Conservation (phyloP, 306 rosid species). For the Quercus alba region DNA sequence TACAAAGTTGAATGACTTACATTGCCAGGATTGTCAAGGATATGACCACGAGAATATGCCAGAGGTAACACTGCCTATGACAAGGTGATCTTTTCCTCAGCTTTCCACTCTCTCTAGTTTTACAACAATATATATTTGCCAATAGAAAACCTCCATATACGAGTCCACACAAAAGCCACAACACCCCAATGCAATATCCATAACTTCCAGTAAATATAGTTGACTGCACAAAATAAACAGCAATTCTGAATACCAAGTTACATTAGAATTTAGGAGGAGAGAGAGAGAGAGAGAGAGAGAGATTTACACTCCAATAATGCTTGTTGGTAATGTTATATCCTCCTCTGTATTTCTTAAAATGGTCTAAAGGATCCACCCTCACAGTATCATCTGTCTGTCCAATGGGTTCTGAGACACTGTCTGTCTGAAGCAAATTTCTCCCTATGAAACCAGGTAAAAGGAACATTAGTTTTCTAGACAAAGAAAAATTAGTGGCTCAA, state of each 20-base stretch:
- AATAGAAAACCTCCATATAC: constrained; percentile 34
- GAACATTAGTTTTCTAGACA: background rate
- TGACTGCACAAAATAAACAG: constrained; percentile 44
- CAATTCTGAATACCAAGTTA: background rate
- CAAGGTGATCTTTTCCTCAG: constrained; percentile 12
- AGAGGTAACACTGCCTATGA: constrained; percentile 27
- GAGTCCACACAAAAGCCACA: constrained; percentile 70
- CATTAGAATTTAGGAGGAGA: background rate
- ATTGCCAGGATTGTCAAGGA: constrained; percentile 43
- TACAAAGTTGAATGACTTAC: constrained; percentile 38
- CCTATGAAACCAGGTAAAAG: constrained; percentile 1
- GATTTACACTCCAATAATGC: constrained; percentile 79
- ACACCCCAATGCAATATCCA: constrained; percentile 64
- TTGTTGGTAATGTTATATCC: constrained; percentile 62
- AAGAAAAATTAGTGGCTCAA: background rate
- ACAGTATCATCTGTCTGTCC: constrained; percentile 31
- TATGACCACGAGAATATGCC: constrained; percentile 35
- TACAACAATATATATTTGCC: constrained; percentile 28
- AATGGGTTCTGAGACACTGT: constrained; percentile 25
- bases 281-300: constrained; percentile 15
- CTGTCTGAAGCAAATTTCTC: constrained; percentile 26
- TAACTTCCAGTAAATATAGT: constrained; percentile 61
- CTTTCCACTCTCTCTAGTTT: constrained; percentile 24
- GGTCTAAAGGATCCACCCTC: constrained; percentile 61
- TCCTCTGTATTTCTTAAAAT: constrained; percentile 62